Evolutionary conservation across 352 stramenopile species (phyloP).

Genomic region (Aphanomyces invadans): DNA sequence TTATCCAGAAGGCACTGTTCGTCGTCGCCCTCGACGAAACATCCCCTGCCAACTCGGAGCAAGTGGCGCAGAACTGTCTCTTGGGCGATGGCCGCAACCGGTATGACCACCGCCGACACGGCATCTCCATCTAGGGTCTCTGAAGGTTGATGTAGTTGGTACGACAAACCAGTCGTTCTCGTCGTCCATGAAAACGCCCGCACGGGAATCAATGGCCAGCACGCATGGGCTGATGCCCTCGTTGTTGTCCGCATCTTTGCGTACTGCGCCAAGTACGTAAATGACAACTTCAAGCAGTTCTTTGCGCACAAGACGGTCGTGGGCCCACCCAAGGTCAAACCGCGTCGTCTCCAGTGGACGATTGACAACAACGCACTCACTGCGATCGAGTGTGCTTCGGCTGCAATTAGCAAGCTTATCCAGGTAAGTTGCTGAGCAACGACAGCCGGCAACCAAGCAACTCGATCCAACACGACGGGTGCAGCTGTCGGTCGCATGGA

Average conservation of each 20-base stretch:
- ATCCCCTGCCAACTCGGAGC: slow-evolving; percentile 68
- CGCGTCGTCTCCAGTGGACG: slow-evolving; percentile 70
- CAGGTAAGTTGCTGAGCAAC: too few relatives aligned
- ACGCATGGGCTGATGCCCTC: slow-evolving; percentile 96
- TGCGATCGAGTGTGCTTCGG: slow-evolving; percentile 80
- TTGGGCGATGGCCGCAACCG: slow-evolving; percentile 90
- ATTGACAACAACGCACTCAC: slow-evolving; percentile 73
- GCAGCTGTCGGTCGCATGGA: too few relatives aligned
- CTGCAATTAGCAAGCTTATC: slow-evolving; percentile 88
- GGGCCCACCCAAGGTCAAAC: slow-evolving; percentile 54
- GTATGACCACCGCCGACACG: neutral
- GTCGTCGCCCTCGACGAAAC: slow-evolving; percentile 90
- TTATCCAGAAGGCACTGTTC: slow-evolving; percentile 90
- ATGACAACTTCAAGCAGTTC: slow-evolving; percentile 84
- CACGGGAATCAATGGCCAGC: slow-evolving; percentile 92
- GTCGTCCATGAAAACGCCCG: slow-evolving; percentile 95
- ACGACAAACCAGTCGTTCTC: slow-evolving; percentile 97
- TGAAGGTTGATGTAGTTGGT: too few relatives aligned
- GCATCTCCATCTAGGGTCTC: too few relatives aligned
- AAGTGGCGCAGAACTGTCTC: slow-evolving; percentile 72
- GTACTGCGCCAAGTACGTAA: slow-evolving; percentile 90
- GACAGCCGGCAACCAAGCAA: too few relatives aligned
- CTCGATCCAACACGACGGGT: too few relatives aligned
- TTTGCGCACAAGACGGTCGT: slow-evolving; percentile 69
- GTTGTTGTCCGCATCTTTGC: slow-evolving; percentile 92